A percentile compares a stretch with the other conserved stretches of the same genome.
Conservation (phyloP, 2,329 filamentous ascomycete genomes). For the Stemphylium vesicarium region DNA sequence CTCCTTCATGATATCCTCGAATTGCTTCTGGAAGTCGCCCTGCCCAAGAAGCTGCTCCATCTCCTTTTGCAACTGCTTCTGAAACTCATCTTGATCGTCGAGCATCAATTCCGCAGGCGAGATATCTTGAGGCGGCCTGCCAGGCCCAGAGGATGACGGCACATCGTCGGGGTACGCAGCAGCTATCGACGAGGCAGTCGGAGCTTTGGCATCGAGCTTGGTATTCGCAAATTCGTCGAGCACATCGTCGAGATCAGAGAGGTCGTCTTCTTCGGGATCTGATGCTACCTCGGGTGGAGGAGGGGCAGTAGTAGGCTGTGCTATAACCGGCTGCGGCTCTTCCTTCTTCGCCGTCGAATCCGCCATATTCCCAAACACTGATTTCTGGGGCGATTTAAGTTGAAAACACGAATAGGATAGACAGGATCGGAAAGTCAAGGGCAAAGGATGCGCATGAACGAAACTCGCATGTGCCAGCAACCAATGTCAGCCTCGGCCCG, state of each 20-base stretch:
- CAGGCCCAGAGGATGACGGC: slow-evolving; percentile 49
- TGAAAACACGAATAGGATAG: background rate
- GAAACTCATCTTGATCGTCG: slow-evolving; percentile 70
- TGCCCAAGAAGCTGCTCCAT: slow-evolving; percentile 85
- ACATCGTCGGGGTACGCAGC: slow-evolving; percentile 43
- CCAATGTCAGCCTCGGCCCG: slow-evolving; percentile 35
- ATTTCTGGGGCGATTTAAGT: background rate
- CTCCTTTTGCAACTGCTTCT: slow-evolving; percentile 83
- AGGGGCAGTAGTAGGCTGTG: slow-evolving; percentile 19
- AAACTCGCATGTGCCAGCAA: slow-evolving; percentile 1
- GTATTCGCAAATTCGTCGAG: slow-evolving; percentile 85
- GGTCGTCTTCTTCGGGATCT: slow-evolving; percentile 90
- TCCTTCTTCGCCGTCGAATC: slow-evolving; percentile 28
- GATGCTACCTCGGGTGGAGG: slow-evolving; percentile 59
- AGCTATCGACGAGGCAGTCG: slow-evolving; percentile 32
- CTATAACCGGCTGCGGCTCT: slow-evolving; percentile 21
- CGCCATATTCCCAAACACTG: slow-evolving; percentile 20
- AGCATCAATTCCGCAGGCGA: slow-evolving; percentile 39
- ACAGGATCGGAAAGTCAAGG: background rate
- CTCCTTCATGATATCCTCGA: slow-evolving; percentile 79
- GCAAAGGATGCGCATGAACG: background rate
- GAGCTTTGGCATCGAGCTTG: slow-evolving; percentile 60
- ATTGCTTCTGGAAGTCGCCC: slow-evolving; percentile 76
- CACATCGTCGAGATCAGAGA: slow-evolving; percentile 93
- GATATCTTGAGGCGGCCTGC: slow-evolving; percentile 42